Conservation (phyloP, 495 filamentous ascomycete species). For the Geopyxis carbonaria region DNA sequence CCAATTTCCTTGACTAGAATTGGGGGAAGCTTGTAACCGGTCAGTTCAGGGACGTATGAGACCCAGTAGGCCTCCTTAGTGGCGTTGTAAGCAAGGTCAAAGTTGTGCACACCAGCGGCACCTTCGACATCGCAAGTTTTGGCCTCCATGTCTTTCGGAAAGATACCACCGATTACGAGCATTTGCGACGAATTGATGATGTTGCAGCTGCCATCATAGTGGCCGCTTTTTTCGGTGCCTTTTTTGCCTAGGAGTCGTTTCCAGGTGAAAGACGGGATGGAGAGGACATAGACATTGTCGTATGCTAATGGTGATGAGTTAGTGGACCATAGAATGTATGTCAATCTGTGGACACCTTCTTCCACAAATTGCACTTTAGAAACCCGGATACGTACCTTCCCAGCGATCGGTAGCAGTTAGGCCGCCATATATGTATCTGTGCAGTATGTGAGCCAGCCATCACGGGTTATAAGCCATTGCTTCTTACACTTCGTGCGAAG, state of each 20-base stretch:
- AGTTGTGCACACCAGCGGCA: conserved; percentile 29
- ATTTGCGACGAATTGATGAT: conserved; percentile 20
- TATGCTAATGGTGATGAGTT: conserved; percentile 1
- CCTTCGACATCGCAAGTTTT: conserved; percentile 22
- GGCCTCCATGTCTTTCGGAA: conserved; percentile 1
- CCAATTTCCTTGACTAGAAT: conserved; percentile 30
- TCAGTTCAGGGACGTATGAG: conserved; percentile 25
- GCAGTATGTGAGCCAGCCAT: neutral
- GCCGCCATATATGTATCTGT: conserved; percentile 38
- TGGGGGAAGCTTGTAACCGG: conserved; percentile 30
- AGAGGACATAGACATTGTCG: conserved; percentile 42
- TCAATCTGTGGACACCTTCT: conserved; percentile 30
- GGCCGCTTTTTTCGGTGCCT: neutral
- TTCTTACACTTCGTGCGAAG: conserved; percentile 35
- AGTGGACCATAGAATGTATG: neutral
- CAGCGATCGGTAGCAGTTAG: conserved; percentile 27
- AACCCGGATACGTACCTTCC: no score
- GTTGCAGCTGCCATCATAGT: conserved; percentile 17
- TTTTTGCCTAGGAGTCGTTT: conserved; percentile 7
- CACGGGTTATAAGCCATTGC: neutral
- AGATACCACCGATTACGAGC: conserved; percentile 14
- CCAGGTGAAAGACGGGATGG: conserved; percentile 41
- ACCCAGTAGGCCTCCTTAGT: conserved; percentile 20
- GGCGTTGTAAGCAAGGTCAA: conserved; percentile 28
- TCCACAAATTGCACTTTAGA: no score